Evolutionary conservation across 192 early-diverging fungal species (phyloP), one percentile per base, ranked within the genome.

Genomic region (Mortierella claussenii): DNA sequence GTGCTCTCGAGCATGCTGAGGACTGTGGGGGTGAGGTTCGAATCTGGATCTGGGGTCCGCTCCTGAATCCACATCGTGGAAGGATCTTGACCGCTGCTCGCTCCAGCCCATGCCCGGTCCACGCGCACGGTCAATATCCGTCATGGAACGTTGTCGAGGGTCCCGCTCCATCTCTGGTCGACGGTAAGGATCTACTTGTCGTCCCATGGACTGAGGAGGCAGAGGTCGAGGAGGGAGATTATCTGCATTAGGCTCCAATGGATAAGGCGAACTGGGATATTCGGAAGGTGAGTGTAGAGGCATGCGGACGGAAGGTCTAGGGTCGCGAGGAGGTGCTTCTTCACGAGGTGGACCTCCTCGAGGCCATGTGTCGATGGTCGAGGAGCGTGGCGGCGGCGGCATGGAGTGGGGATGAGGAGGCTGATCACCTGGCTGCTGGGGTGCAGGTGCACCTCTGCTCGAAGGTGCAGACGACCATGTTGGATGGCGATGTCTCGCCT

Each of bases 21-120:
- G 64, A 40, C 64, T 56, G 17, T 44, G 40, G 6, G 45, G 64
- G 24, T 42, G 60, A 31, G 43, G 54, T 2, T 71, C 69, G 44
- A 56, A 60, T 34, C 69, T 46, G 8, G 60, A 28, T 20, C 69
- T 43, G 18, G 51, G 24, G 9, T 62, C 59, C 11, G 50, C 24
- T n/a, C 30, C 33, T 37, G 44, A 12, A 44, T 71, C 69, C 8
- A 32, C 17, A 13, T 59, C 67, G 42, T 71, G 69, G 45, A 63
- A 63, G n/a, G 69, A 63, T 23, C 69, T 26, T 23, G 69, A 71
- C 24, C 69, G 60, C n/a, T 62, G 60, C 13, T 71, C 69, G 9
- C 36, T 61, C 53, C 68, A 60, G 8, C 27, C 12, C 6, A 9
- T 18, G n/a, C 20, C 30, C 12, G 45, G 36, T 40, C 40, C 50